Evolutionary conservation across 352 stramenopile species (phyloP), one percentile per base, ranked within the genome.

Genomic region (Globisporangium solare): DNA sequence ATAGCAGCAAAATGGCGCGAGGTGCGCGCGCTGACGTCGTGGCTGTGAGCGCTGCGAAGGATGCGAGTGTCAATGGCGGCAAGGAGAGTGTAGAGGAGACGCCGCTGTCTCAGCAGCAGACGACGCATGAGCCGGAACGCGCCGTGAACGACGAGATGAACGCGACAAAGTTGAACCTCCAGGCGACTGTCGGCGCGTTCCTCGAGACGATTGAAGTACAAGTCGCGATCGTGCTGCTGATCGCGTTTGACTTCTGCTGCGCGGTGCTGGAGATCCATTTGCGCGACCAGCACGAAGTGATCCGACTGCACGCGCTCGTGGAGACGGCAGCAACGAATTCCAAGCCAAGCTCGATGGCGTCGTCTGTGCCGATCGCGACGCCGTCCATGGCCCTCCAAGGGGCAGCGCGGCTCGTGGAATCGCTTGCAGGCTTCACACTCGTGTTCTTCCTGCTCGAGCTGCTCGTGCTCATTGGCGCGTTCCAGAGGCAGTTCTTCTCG

Each of bases 391-490:
- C 47, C 1, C 6, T 60, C 27, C 31, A 31, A 13, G 21, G 83
- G 37, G 47, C 35, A 14, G 63, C 51, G 58, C 69, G 71, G 13
- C 52, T 84, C 7, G 52, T 88, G n/a, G 67, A 80, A 35, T 75
- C 79, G 12, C 68, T 88, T 20, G 70, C 71, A 8, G 71, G 79
- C 11, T 86, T 92, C 50, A 84, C 79, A 11, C 55, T 85, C 11
- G 68, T 83, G 39, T 48, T 86, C 45, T 92, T 88, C 51, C 35
- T 83, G 32, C 61, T 88, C 15, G 81, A 92, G 52, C 22, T 89
- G 21, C 37, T 41, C 0, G 59, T 86, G 40, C 52, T 88, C 15
- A 20, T 70, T 15, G 54, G 58, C 12, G 70, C 68, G 1, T 92
- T 88, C 51, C 70, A 66, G 8, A 57, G 56, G 0, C 59, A 67